phyloP scores from a whole-genome alignment of 148 eudicot genomes.

The Dysphania ambrosioides region DNA sequence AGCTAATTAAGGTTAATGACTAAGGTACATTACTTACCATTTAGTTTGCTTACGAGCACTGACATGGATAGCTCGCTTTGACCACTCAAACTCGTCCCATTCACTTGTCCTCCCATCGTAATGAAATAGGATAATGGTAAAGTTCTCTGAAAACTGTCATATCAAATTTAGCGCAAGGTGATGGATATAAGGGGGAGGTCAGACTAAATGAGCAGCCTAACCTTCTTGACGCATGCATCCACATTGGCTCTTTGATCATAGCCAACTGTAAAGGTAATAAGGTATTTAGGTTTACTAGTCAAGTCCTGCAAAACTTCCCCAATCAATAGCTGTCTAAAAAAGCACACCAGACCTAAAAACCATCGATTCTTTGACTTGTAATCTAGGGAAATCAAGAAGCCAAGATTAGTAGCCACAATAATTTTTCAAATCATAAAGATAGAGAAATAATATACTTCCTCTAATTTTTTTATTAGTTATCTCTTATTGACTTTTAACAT shows the following conservation, averaged over 20 bases:
- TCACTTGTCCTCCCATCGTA: conserved; percentile 75
- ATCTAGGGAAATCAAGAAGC: too few relatives aligned
- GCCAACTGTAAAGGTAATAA: conserved; percentile 82
- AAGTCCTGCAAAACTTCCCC: conserved; percentile 47
- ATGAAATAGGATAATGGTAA: conserved; percentile 67
- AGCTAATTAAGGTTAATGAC: background rate
- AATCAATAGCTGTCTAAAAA: background rate
- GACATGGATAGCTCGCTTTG: conserved; percentile 72
- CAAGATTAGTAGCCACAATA: too few relatives aligned
- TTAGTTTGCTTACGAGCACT: conserved; percentile 74
- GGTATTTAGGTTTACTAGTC: conserved; percentile 49
- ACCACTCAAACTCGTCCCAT: conserved; percentile 90
- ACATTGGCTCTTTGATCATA: conserved; percentile 56
- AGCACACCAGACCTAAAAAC: too few relatives aligned
- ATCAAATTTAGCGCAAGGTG: conserved; percentile 18
- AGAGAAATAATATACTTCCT: too few relatives aligned
- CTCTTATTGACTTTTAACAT: too few relatives aligned
- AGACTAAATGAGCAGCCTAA: conserved; percentile 9
- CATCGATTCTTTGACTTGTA: too few relatives aligned
- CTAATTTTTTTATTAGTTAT: too few relatives aligned
- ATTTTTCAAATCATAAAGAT: too few relatives aligned
- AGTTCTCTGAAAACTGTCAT: conserved; percentile 65
- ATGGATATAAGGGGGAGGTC: background rate
- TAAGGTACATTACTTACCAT: conserved; percentile 61
- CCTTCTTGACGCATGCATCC: conserved; percentile 71